A percentile compares a stretch with the other conserved stretches of the same genome.
Conservation (phyloP, 768 basidiomycete genomes). For the Daedalea quercina region DNA sequence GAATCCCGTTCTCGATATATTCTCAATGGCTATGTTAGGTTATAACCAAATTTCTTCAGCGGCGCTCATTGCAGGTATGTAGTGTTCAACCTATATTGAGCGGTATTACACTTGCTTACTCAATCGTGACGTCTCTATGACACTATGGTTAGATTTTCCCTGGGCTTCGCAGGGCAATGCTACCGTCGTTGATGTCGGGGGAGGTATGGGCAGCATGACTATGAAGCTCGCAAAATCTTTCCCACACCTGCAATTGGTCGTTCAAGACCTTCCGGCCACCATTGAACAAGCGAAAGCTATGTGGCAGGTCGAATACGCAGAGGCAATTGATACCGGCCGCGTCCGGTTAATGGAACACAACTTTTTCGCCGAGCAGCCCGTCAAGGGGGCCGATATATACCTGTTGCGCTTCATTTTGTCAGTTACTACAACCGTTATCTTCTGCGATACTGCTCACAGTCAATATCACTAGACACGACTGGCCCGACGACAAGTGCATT, state of each 20-base stretch:
- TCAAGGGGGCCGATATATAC: conserved; percentile 8
- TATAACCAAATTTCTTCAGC: not conserved
- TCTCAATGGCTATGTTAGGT: conserved; percentile 5
- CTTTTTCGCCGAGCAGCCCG: conserved; percentile 10
- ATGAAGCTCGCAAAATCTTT: conserved; percentile 9
- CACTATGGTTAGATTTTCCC: conserved; percentile 6
- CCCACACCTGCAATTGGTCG: conserved; percentile 10
- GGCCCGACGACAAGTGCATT: conserved; percentile 8
- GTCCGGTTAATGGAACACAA: conserved; percentile 5
- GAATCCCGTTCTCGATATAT: conserved; percentile 1
- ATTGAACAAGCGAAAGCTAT: conserved; percentile 6
- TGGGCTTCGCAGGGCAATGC: conserved; percentile 3
- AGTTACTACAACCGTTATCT: not conserved
- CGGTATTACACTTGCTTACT: too few relatives aligned
- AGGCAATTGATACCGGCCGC: not conserved
- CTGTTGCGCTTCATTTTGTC: conserved; percentile 7
- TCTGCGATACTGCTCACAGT: not conserved
- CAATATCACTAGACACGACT: conserved; percentile 5
- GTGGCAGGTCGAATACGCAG: conserved; percentile 3
- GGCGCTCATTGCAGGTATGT: conserved; percentile 5
- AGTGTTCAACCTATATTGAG: not conserved
- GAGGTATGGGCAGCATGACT: conserved; percentile 6
- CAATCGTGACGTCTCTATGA: not conserved
- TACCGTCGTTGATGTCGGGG: conserved; percentile 11
- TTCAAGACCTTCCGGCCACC: conserved; percentile 13